Base-by-base conservation (phyloP, 345 rosid genomes). In the Hibiscus trionum region DNA sequence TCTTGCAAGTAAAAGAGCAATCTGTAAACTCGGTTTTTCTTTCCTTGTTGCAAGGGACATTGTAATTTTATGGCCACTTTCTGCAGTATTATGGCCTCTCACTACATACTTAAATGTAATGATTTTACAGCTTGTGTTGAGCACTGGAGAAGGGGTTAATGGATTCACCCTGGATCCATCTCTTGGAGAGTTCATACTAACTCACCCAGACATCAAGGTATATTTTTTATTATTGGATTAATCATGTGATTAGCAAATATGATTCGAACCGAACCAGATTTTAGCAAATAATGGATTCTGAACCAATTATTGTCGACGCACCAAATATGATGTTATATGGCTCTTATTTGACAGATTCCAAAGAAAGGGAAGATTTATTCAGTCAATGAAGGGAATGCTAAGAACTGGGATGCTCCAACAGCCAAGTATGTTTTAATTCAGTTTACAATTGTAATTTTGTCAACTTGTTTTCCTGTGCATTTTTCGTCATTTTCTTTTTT, bases 161-260 rank as follows among this genome's bases (percentile, higher is more conserved):
- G 97, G 97, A 2, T 95, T 95, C 82, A 93, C 99, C 67, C 85
- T 95, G 14, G 98, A 95, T 79, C 99, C 99, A n/a, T 95, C 97
- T 75, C 90, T 93, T 60, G 98, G 99, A 69, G 99, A 95, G 83
- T 95, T 95, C 88, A 89, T 95, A 71, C 87, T 95, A 39, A 95
- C 99, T 69, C 96, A 89, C 80, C 93, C 99, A n/a, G 85, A 89
- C 72, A 88, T 95, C 24, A 90, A 88, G 98, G 99, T 95, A 84
- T 72, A 21, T 52, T n/a, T 52, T 19, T 17, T 69, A 16, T 12
- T 16, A 14, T 75, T 70, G 52, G 60, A 75, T 66, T 64, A 44
- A 27, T 66, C 33, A 57, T 15, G 52, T 1, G 33, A 57, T 44
- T 24, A 42, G 42, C 0, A 42, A 42, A 9, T 42, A 42, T 42